phyloP scores from a whole-genome alignment of 345 rosid genomes.

The Euclidium syriacum region DNA sequence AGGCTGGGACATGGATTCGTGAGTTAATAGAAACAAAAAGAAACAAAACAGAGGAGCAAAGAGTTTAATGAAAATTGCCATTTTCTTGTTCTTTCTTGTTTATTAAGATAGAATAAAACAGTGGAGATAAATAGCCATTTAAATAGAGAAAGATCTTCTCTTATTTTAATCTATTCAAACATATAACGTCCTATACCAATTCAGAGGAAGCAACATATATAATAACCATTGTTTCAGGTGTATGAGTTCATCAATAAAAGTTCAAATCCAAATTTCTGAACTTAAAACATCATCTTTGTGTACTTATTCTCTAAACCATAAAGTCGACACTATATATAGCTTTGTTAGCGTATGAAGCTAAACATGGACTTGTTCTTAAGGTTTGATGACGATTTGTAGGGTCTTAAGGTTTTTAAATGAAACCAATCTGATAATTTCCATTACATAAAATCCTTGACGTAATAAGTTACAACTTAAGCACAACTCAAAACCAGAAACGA shows the following conservation, averaged over 20 bases:
- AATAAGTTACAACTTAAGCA: too few relatives aligned
- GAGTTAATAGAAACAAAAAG: background rate
- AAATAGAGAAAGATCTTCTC: background rate
- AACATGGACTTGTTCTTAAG: conserved; percentile 4
- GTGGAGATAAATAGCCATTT: background rate
- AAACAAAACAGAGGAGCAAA: too few relatives aligned
- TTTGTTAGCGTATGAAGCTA: background rate
- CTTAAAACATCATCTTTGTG: background rate
- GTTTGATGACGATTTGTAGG: too few relatives aligned
- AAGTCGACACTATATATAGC: background rate
- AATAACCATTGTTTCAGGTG: background rate
- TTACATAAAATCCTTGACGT: too few relatives aligned
- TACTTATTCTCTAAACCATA: background rate
- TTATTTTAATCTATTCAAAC: background rate
- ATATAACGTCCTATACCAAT: background rate
- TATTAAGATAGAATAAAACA: background rate
- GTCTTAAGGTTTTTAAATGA: too few relatives aligned
- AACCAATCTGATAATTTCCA: too few relatives aligned
- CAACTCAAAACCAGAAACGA: too few relatives aligned
- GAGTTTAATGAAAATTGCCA: background rate
- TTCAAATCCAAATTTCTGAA: conserved; percentile 12
- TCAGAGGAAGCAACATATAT: background rate
- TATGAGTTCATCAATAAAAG: conserved; percentile 6
- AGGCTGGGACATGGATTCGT: background rate
- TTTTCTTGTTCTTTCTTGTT: background rate